Base-by-base conservation (phyloP, 805 yeast genomes). In the Candida awuae region DNA sequence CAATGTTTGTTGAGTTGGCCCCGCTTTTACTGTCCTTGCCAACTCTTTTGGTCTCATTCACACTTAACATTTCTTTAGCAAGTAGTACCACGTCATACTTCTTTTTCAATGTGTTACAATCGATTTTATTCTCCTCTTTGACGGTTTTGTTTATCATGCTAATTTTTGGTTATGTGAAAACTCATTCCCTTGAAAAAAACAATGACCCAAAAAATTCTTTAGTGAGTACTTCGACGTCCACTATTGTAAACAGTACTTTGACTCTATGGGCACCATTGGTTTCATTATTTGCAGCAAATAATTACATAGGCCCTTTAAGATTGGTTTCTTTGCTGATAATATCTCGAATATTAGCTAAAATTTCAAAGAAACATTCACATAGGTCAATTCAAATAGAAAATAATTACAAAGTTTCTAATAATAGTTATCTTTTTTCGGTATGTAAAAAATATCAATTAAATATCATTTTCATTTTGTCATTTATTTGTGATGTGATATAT, bases 1-100 rank as follows among this genome's bases (percentile, higher is more conserved):
- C n/a, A n/a, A n/a, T n/a, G n/a, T n/a, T 32, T 5, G 23, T 35
- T 16, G 39, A 40, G 18, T n/a, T 40, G 29, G 53, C 64, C 1
- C 67, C 67, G 6, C 37, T 59, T 22, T 57, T 57, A 30, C 36
- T 62, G 32, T 51, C 65, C 1, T 39, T 62, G 8, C 66, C 67
- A 12, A 56, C 62, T 0, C 43, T 62, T 13, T 42, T 56, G 29
- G 51, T 57, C 12, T 61, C 66, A 2, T 46, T 56, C 31, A 52
- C 54, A 4, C 41, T 59, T 12, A 49, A 58, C 8, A 41, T 46
- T 32, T 37, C 17, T 7, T 27, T 19, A n/a, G 8, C 27, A 6
- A 9, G 12, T 25, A 25, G 6, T 10, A 15, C 30, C 14, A 23
- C 19, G 20, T 12, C 26, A 32, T 16, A 22, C 17, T 25, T 20